These are phyloP conservation scores for Leishmania lainsoni DNA, from an alignment of 208 protist species.

Conservation along the genomic window DNA sequence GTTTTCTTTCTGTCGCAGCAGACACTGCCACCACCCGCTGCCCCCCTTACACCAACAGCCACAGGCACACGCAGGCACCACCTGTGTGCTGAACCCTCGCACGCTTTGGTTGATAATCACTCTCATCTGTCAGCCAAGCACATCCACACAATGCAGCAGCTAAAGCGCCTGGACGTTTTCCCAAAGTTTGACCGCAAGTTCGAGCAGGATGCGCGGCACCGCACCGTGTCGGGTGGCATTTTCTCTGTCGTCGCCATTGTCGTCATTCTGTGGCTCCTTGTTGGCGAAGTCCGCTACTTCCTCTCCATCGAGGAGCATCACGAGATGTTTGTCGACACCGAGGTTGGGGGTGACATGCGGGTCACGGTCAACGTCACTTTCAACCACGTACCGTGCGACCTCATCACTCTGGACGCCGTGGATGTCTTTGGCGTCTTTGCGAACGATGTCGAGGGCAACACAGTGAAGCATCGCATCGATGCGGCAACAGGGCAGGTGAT, in stretches of 20 bases:
- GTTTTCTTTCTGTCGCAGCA: no score
- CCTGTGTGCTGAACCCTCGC: neutral
- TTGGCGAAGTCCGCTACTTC: constrained; percentile 75
- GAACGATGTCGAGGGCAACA: constrained; percentile 31
- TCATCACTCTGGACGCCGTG: constrained; percentile 74
- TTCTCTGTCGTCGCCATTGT: constrained; percentile 59
- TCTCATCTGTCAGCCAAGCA: neutral
- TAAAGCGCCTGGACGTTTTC: constrained; percentile 83
- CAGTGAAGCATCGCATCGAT: constrained; percentile 63
- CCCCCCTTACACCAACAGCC: neutral
- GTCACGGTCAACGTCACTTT: constrained; percentile 82
- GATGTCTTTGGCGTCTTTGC: constrained; percentile 69
- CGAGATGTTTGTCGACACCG: constrained; percentile 76
- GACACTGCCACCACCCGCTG: neutral
- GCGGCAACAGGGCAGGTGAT: constrained; percentile 37
- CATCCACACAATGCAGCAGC: constrained; percentile 26
- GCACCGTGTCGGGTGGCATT: constrained; percentile 48
- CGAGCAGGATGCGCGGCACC: constrained; percentile 70
- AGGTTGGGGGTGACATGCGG: constrained; percentile 60
- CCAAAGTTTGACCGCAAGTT: constrained; percentile 91
- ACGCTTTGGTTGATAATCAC: neutral
- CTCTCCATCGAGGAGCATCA: constrained; percentile 58
- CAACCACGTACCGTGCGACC: constrained; percentile 70
- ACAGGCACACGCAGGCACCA: neutral
- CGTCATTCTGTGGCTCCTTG: constrained; percentile 59